Evolutionary conservation across 2,329 filamentous ascomycete genomes (phyloP).

Genomic region (Clarireedia monteithiana): DNA sequence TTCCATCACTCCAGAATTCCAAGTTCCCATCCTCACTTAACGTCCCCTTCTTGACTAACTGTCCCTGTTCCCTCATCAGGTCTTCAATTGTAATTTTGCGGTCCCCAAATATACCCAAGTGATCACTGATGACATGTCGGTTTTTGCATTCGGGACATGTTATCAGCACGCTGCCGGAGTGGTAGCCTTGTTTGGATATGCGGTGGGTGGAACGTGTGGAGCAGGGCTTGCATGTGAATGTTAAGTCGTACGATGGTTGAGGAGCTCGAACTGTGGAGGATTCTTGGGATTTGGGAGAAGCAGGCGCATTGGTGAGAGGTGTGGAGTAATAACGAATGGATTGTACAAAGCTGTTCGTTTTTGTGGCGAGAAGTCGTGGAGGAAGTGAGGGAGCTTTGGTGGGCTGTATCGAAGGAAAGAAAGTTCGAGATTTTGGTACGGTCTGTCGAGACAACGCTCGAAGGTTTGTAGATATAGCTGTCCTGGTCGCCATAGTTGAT

Average conservation of each 20-base stretch:
- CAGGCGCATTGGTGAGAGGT: not conserved
- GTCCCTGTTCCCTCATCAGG: constrained; percentile 67
- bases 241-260: constrained; percentile 70
- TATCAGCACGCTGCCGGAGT: constrained; percentile 81
- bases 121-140: constrained; percentile 86
- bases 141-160: constrained; percentile 81
- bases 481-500: not conserved
- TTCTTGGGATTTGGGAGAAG: not conserved
- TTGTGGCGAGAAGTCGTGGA: not conserved
- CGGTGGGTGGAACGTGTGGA: constrained; percentile 70
- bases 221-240: constrained; percentile 90
- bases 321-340: not conserved
- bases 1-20: constrained; percentile 77
- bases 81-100: constrained; percentile 66
- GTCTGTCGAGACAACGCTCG: not conserved
- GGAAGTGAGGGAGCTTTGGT: not conserved
- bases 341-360: not conserved
- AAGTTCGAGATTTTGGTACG: not conserved
- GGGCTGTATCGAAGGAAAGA: not conserved
- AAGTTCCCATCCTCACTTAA: constrained; percentile 74
- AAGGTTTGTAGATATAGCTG: not conserved
- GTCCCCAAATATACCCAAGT: constrained; percentile 75
- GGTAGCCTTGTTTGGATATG: constrained; percentile 91
- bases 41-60: constrained; percentile 62
- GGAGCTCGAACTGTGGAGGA: not conserved